Evolutionary conservation across 176 grass and related monocot species (phyloP).

Genomic region (Oropetium thomaeum): DNA sequence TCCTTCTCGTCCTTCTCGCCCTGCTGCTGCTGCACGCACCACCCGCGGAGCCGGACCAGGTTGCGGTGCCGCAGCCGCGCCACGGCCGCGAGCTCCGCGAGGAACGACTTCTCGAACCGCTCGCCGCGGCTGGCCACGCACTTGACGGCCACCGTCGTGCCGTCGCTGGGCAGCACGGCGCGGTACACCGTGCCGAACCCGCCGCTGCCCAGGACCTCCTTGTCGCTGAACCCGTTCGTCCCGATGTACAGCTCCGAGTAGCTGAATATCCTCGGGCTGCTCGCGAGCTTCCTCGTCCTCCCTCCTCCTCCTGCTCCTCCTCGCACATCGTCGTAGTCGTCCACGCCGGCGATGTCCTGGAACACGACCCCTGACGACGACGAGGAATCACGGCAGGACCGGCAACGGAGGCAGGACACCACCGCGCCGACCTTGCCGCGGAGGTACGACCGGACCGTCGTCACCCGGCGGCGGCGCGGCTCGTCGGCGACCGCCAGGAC

Average conservation of each 20-base stretch:
- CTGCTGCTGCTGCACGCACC: constrained; percentile 88
- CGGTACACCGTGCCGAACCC: constrained; percentile 76
- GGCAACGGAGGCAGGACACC: constrained; percentile 21
- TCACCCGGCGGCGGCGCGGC: not conserved
- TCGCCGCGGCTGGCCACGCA: constrained; percentile 60
- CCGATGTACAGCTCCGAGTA: constrained; percentile 90
- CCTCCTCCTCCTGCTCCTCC: too few relatives aligned
- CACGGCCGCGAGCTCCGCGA: constrained; percentile 69
- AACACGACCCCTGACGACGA: not conserved
- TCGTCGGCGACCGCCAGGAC: not conserved
- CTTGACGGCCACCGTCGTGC: constrained; percentile 81
- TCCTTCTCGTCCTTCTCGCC: constrained; percentile 35
- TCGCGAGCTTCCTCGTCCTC: not conserved
- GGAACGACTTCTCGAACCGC: constrained; percentile 78
- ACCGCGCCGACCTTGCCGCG: not conserved
- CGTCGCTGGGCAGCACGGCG: constrained; percentile 74
- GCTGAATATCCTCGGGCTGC: constrained; percentile 69
- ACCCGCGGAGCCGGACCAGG: constrained; percentile 68
- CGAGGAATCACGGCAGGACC: not conserved
- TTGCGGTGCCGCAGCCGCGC: constrained; percentile 86
- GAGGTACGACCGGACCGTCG: not conserved
- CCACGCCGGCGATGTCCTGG: constrained; percentile 47
- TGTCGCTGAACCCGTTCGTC: constrained; percentile 70
- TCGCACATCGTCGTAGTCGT: too few relatives aligned
- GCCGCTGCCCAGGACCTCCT: constrained; percentile 71